Base-by-base conservation (phyloP, 495 filamentous ascomycete genomes). In the Aspergillus leporis region DNA sequence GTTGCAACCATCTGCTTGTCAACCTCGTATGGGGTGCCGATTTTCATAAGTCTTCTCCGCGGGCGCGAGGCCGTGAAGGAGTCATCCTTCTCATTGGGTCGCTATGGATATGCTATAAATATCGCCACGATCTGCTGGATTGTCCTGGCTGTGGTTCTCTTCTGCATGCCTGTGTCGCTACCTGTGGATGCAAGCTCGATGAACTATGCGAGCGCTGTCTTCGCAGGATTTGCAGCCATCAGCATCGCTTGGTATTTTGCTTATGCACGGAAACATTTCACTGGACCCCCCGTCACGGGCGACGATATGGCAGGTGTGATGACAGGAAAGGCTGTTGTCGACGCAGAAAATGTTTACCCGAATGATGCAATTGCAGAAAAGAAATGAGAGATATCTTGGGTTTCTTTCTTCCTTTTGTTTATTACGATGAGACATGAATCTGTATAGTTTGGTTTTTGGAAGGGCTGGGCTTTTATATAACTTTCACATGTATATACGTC, bases 261-360 rank as follows among this genome's bases (percentile, higher is more conserved):
- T 1, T 85, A 88, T 77, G 88, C 88, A 36, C 81, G 85, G 58
- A 87, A 86, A 70, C 78, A 87, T 62, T 91, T 90, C 67, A 80
- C 74, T 10, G 89, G 89, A 0, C 89, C 89, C 0, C 87, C 87
- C 0, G 66, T 87, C 18, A 64, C 68, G 47, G 66, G 70, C 30
- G 76, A 81, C 36, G 72, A 76, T 21, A 69, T 64, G 2, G 55
- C 56, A 2, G 73, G 65, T 3, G 66, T 78, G 25, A 72, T 78
- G 63, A 67, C 70, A n/a, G 74, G 70, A 13, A 69, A 71, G 23
- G 59, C 64, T 21, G 63, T 47, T 21, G 63, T 47, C 19, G 67
- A 70, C 19, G 52, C 46, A 0, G 67, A 68, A 56, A 58, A 62
- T 49, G 46, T 55, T 6, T 31, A 66, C 55, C 49, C 64, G 22